A percentile compares a stretch with the other conserved stretches of the same genome.
phyloP scores from a whole-genome alignment of 1,139 yeast species.

The Yamadazyma conglobata region DNA sequence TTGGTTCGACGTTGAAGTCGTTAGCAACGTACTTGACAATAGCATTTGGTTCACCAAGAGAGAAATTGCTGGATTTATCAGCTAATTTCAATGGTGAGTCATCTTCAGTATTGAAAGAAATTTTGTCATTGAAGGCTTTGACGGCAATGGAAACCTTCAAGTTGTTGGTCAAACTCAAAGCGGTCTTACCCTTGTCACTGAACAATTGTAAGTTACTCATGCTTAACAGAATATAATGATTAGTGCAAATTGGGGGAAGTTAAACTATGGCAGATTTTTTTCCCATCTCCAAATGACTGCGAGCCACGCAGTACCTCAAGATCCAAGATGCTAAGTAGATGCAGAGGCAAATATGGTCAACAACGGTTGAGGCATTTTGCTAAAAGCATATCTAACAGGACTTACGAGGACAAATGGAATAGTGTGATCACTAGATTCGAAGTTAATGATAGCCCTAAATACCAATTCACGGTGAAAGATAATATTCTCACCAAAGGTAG shows the following conservation, averaged over 20 bases:
- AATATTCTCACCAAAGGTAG: slow-evolving; percentile 64
- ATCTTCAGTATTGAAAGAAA: slow-evolving; percentile 29
- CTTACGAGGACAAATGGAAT: slow-evolving; percentile 9
- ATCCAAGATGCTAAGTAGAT: not conserved
- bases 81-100: slow-evolving; percentile 33
- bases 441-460: not conserved
- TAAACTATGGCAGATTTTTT: not conserved
- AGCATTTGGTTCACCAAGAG: slow-evolving; percentile 75
- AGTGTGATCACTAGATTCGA: slow-evolving; percentile 6
- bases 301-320: no score
- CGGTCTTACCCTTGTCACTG: slow-evolving; percentile 38
- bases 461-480: slow-evolving; percentile 49
- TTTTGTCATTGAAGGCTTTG: slow-evolving; percentile 29
- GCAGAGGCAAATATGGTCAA: not conserved
- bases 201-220: slow-evolving; percentile 29
- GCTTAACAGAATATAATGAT: not conserved
- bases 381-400: not conserved
- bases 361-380: no score
- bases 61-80: slow-evolving; percentile 38
- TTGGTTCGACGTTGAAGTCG: slow-evolving; percentile 34
- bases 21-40: slow-evolving; percentile 67
- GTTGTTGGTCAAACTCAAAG: slow-evolving; percentile 49
- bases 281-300: not conserved
- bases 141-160: slow-evolving; percentile 60
- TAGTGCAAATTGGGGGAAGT: not conserved